Percentiles rank a stretch among this genome's conserved stretches.
These are phyloP conservation scores for Mortierella sp. DNA, from an alignment of 371 early-diverging fungal genomes.

Conservation along the genomic window DNA sequence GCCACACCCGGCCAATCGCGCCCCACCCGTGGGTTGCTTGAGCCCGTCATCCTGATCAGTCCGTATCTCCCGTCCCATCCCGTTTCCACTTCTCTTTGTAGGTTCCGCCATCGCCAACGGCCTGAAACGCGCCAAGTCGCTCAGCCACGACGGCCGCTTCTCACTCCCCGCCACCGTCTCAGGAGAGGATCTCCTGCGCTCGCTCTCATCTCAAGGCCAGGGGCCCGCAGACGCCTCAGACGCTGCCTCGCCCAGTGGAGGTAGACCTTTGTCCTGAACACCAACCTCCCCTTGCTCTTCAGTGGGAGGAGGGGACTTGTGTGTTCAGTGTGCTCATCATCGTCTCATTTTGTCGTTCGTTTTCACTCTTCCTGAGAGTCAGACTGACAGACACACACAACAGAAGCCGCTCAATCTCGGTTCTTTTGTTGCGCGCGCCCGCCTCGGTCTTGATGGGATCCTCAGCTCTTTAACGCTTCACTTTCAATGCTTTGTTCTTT, in stretches of 20 bases:
- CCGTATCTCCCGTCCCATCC: neutral
- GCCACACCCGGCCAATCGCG: no score
- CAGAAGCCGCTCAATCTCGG: no score
- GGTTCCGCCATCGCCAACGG: constrained; percentile 31
- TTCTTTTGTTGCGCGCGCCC: no score
- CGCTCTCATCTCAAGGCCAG: constrained; percentile 11
- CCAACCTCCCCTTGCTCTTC: neutral
- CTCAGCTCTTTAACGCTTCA: constrained; percentile 22
- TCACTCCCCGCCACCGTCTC: constrained; percentile 28
- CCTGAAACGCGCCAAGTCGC: constrained; percentile 25
- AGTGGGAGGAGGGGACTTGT: neutral
- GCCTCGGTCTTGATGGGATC: neutral
- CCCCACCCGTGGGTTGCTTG: no score
- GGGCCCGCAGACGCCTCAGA: constrained; percentile 13
- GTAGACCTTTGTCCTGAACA: constrained; percentile 25
- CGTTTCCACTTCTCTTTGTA: neutral
- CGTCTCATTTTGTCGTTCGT: constrained; percentile 4
- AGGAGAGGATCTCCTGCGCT: constrained; percentile 46
- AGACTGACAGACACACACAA: neutral
- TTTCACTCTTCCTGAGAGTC: neutral
- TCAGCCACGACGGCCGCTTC: constrained; percentile 39
- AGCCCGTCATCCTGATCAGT: constrained; percentile 1
- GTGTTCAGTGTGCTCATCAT: neutral
- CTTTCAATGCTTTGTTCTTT: constrained; percentile 13
- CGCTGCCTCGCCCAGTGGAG: constrained; percentile 42